phyloP scores from a whole-genome alignment of 2,329 filamentous ascomycete genomes.

The Aspergillus japonicus region DNA sequence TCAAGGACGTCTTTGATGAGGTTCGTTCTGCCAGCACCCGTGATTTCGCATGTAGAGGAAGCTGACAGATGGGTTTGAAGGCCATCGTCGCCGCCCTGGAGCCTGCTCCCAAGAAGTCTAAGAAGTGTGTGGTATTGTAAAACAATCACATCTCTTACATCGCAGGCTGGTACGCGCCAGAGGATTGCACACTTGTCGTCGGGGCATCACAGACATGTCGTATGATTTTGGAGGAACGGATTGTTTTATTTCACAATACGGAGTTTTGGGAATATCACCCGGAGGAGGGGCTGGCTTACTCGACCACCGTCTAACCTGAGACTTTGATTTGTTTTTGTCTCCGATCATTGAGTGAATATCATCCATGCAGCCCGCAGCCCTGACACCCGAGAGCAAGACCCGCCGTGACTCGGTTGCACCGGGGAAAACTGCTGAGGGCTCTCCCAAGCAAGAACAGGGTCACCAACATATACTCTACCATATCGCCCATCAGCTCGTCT shows the following conservation, averaged over 20 bases:
- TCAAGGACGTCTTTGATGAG: constrained; percentile 99
- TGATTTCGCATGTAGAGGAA: not conserved
- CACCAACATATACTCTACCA: not conserved
- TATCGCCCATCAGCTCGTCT: constrained; percentile 1
- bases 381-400: constrained; percentile 1
- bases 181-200: constrained; percentile 7
- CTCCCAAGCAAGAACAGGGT: not conserved
- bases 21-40: constrained; percentile 49
- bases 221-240: constrained; percentile 12
- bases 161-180: constrained; percentile 14
- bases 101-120: constrained; percentile 77
- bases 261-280: constrained; percentile 9
- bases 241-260: constrained; percentile 14
- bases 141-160: constrained; percentile 5
- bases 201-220: constrained; percentile 11
- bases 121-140: constrained; percentile 71
- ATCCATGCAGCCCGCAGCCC: constrained; percentile 1
- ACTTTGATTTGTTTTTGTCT: constrained; percentile 7
- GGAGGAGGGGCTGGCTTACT: constrained; percentile 7
- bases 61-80: constrained; percentile 46
- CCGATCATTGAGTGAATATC: constrained; percentile 7
- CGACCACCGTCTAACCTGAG: constrained; percentile 7
- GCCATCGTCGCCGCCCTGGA: constrained; percentile 95
- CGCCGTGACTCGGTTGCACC: constrained; percentile 3
- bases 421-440: constrained; percentile 1